These are phyloP conservation scores for Huntiella omanensis DNA, from an alignment of 2,329 filamentous ascomycete species.

Conservation along the genomic window DNA sequence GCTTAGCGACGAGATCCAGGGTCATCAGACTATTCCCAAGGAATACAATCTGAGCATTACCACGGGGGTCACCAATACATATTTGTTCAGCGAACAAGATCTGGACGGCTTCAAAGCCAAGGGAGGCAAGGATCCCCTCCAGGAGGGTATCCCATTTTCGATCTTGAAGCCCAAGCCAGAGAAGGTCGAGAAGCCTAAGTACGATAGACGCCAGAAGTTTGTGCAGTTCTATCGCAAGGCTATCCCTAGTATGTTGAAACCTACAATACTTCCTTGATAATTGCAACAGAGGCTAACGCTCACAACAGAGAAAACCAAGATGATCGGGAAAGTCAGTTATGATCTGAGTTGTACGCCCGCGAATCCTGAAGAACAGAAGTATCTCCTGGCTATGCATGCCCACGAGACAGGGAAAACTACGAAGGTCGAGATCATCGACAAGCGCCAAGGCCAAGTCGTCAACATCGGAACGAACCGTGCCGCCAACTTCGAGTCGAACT, in stretches of 20 bases:
- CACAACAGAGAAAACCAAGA: conserved; percentile 51
- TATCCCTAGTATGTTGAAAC: conserved; percentile 31
- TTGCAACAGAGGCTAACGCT: neutral
- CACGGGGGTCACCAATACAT: conserved; percentile 56
- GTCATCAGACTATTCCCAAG: conserved; percentile 61
- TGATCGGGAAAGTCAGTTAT: conserved; percentile 54
- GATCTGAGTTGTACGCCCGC: conserved; percentile 60
- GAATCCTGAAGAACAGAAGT: conserved; percentile 49
- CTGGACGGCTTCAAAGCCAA: conserved; percentile 41
- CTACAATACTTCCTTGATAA: neutral
- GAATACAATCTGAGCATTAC: conserved; percentile 68
- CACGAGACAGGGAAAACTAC: conserved; percentile 35
- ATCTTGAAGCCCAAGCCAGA: conserved; percentile 27
- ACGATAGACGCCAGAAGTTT: conserved; percentile 21
- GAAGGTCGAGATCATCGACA: conserved; percentile 19
- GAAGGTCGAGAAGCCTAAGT: conserved; percentile 28
- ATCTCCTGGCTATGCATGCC: conserved; percentile 39
- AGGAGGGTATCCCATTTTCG: conserved; percentile 38
- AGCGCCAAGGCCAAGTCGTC: conserved; percentile 16
- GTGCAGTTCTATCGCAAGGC: conserved; percentile 50
- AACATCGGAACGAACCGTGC: conserved; percentile 14
- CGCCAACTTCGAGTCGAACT: conserved; percentile 24
- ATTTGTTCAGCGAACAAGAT: conserved; percentile 64
- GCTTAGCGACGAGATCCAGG: conserved; percentile 41
- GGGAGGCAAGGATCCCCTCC: conserved; percentile 37